Evolutionary conservation across 768 basidiomycete genomes (phyloP), one percentile per base, ranked within the genome.

Genomic region (Termitomyces sp.): DNA sequence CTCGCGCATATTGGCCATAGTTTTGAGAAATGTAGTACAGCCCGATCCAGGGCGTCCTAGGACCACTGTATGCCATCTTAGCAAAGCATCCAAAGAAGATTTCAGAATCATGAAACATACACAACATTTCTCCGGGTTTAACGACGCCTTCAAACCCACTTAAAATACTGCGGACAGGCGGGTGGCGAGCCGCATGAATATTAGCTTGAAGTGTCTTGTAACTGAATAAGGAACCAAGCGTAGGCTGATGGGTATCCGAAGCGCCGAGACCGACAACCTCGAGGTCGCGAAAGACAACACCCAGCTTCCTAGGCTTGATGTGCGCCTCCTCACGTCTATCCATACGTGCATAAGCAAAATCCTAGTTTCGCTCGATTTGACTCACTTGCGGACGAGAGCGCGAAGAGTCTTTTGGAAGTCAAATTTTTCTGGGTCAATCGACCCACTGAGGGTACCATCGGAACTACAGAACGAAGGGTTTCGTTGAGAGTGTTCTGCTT

Each of bases 1-100:
- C 5, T 77, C 75, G 1, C 84, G 82, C 61, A 86, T 81, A 69
- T 94, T 94, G 13, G 93, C 80, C 50, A 96, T 80, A 0, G 81
- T 80, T 71, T 92, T 93, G 46, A 97, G 80, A 50, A 97, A 78
- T 0, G 94, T 92, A 29, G 82, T 85, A 68, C 93, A 94, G 3
- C 94, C 93, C 0, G 90, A 84, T n/a, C 89, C 89, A 1, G 93
- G 93, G 27, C 90, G 80, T 34, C 93, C 93, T 24, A 94, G 79
- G 12, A 94, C 92, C 26, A 94, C 88, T 89, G 18, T 7, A 64
- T 5, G 47, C 20, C 26, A 44, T 31, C 20, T 22, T 20, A 46
- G 34, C 39, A 41, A 20, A 20, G n/a, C 46, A 50, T 29, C 27
- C 14, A 26, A 24, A 7, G 18, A 27, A 32, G 6, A 24, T 18